Percentiles rank a stretch among this genome's conserved stretches.
These are phyloP conservation scores for Eragrostis nindensis DNA, from an alignment of 176 grass and related monocot genomes.

Conservation along the genomic window DNA sequence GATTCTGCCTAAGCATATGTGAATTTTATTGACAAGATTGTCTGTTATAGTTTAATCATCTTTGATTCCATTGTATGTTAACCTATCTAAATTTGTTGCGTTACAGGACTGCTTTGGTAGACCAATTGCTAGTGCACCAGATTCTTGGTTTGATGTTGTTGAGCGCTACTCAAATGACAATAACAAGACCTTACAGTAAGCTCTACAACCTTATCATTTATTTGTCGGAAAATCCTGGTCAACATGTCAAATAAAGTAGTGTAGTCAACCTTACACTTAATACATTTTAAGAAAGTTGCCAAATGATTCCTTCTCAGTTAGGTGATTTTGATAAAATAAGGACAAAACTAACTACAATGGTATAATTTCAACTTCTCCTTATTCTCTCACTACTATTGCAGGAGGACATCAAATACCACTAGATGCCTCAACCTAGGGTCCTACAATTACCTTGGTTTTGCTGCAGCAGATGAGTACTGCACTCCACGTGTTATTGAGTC, in stretches of 20 bases:
- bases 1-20: background rate
- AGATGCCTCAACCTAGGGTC: slow-evolving; percentile 87
- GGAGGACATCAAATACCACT: slow-evolving; percentile 61
- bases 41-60: background rate
- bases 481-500: slow-evolving; percentile 77
- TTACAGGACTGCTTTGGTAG: slow-evolving; percentile 81
- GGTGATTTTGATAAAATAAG: slow-evolving; percentile 11
- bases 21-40: background rate
- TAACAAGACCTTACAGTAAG: slow-evolving; percentile 83
- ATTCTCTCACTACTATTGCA: slow-evolving; percentile 28
- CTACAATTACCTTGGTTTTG: slow-evolving; percentile 95
- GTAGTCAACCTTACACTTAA: background rate
- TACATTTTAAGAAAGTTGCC: background rate
- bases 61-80: slow-evolving; percentile 14
- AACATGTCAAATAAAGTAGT: background rate
- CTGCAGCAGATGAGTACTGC: slow-evolving; percentile 89
- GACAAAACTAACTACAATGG: slow-evolving; percentile 21
- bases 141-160: slow-evolving; percentile 87
- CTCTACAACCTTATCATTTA: background rate
- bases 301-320: background rate
- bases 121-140: slow-evolving; percentile 84
- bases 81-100: slow-evolving; percentile 6
- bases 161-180: slow-evolving; percentile 80
- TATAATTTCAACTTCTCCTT: background rate
- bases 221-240: background rate